A percentile compares a stretch with the other conserved stretches of the same genome.
Evolutionary conservation across 352 stramenopile species (phyloP).

Genomic region (Pilasporangium apinafurcum): DNA sequence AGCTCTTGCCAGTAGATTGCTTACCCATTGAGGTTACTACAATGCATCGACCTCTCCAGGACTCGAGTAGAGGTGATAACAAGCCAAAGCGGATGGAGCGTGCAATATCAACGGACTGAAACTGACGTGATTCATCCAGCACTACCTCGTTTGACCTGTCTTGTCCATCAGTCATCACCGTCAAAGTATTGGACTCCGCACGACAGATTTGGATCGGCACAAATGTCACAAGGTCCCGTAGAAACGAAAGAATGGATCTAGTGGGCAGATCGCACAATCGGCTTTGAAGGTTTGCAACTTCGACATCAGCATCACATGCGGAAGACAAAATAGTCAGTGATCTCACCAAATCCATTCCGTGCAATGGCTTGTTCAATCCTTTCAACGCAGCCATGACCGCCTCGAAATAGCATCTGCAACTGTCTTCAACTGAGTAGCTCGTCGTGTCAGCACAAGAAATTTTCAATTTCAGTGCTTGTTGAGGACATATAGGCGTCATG

Average conservation of each 20-base stretch:
- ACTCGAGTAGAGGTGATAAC: constrained; percentile 9
- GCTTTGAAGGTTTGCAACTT: constrained; percentile 1
- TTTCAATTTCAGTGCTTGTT: constrained; percentile 12
- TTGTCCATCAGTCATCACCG: constrained; percentile 38
- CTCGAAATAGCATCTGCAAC: constrained; percentile 13
- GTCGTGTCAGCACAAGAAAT: constrained; percentile 10
- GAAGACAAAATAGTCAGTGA: constrained; percentile 15
- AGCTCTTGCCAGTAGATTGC: constrained; percentile 76
- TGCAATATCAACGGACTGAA: constrained; percentile 31
- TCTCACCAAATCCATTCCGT: constrained; percentile 20
- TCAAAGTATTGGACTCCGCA: constrained; percentile 50
- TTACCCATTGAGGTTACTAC: constrained; percentile 11
- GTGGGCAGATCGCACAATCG: background rate
- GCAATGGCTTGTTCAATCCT: constrained; percentile 53
- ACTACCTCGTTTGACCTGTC: constrained; percentile 13
- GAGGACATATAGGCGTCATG: constrained; percentile 1
- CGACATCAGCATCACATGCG: background rate
- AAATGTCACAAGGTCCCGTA: constrained; percentile 51
- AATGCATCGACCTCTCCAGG: constrained; percentile 9
- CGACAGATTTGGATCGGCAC: constrained; percentile 71
- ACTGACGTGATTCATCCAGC: constrained; percentile 9
- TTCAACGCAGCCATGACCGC: constrained; percentile 40
- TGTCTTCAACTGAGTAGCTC: constrained; percentile 2
- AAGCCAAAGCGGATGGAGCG: constrained; percentile 13
- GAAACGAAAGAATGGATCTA: constrained; percentile 15